Evolutionary conservation across 2,329 filamentous ascomycete species (phyloP).

Genomic region (Arthrobotrys musiformis): DNA sequence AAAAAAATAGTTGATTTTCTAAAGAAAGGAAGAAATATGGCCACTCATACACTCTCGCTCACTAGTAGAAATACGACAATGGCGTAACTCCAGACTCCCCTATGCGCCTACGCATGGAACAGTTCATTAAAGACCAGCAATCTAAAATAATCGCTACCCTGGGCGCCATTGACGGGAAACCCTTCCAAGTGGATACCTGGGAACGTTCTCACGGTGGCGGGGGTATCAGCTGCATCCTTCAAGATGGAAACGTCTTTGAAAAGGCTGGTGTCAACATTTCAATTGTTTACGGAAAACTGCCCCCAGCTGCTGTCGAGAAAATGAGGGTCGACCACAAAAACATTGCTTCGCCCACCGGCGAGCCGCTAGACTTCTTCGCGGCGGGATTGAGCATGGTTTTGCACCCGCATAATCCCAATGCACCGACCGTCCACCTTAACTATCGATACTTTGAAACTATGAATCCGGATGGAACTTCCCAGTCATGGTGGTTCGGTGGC

Average conservation of each 20-base stretch:
- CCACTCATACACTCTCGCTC: conserved; percentile 18
- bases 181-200: conserved; percentile 89
- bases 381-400: conserved; percentile 91
- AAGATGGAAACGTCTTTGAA: conserved; percentile 96
- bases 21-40: conserved; percentile 57
- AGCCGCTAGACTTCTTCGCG: conserved; percentile 93
- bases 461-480: conserved; percentile 79
- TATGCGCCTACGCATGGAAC: conserved; percentile 98
- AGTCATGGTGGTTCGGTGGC: conserved; percentile 98
- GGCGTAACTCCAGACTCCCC: conserved; percentile 81
- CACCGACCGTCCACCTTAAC: conserved; percentile 96
- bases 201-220: conserved; percentile 81
- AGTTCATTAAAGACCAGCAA: conserved; percentile 93
- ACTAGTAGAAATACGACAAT: conserved; percentile 75
- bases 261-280: conserved; percentile 97
- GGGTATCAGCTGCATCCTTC: conserved; percentile 91
- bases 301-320: conserved; percentile 84
- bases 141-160: conserved; percentile 85
- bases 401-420: conserved; percentile 94
- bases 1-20: too few relatives aligned
- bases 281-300: conserved; percentile 91
- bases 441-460: conserved; percentile 99
- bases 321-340: conserved; percentile 97
- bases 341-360: conserved; percentile 77
- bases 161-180: conserved; percentile 82